Conservation (phyloP, 768 basidiomycete species). For the Dentipellis sp. region DNA sequence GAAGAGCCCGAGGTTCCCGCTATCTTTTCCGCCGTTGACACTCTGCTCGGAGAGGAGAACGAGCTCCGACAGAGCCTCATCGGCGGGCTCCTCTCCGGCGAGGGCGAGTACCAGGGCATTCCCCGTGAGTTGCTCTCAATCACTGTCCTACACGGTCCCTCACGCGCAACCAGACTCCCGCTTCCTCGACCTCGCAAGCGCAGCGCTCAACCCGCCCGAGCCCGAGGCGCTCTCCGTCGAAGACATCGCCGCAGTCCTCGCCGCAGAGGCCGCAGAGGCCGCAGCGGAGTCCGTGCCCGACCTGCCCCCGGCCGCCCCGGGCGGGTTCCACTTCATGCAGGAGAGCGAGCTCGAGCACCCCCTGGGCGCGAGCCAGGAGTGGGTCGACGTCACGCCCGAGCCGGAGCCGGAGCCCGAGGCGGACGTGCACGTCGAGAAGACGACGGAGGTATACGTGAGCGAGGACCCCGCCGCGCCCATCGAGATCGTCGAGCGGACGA, state of each 20-base stretch:
- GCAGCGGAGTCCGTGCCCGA: conserved; percentile 17
- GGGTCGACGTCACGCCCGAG: conserved; percentile 7
- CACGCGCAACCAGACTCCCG: conserved; percentile 39
- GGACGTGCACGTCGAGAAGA: not conserved
- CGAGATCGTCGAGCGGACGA: conserved; percentile 3
- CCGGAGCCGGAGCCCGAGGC: not conserved
- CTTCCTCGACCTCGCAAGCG: conserved; percentile 46
- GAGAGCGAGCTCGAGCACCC: conserved; percentile 64
- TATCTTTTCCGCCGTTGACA: conserved; percentile 41
- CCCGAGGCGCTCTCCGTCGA: not conserved
- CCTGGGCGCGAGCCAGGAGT: conserved; percentile 11
- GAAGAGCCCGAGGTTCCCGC: conserved; percentile 44
- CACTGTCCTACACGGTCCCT: conserved; percentile 4
- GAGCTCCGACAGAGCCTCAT: conserved; percentile 43
- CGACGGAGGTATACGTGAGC: not conserved
- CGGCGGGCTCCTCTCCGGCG: conserved; percentile 44
- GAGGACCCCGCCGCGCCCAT: not conserved
- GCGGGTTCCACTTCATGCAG: conserved; percentile 70
- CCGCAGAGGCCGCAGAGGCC: conserved; percentile 3
- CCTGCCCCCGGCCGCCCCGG: conserved; percentile 30
- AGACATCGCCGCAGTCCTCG: not conserved
- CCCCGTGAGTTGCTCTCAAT: conserved; percentile 39
- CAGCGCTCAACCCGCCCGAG: conserved; percentile 38
- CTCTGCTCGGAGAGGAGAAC: conserved; percentile 46
- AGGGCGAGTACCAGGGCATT: conserved; percentile 54